Base-by-base conservation (phyloP, 2,329 filamentous ascomycete species). In the Arthrobotrys musiformis region DNA sequence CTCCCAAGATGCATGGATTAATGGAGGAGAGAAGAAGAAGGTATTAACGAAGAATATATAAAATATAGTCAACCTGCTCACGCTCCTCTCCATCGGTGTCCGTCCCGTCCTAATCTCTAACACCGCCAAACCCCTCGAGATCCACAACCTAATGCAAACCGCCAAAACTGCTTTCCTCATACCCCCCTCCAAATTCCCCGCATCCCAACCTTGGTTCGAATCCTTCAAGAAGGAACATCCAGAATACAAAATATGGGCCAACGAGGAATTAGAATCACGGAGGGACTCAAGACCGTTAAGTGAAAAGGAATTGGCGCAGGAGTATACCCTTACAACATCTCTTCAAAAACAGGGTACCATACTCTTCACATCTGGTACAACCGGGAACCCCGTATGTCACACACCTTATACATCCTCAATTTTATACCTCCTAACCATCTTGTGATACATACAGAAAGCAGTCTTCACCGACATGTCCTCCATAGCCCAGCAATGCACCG, bases 341-440 rank as follows among this genome's bases (percentile, higher is more conserved):
- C 4, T 13, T 17, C 3, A 30, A 35, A 1, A 54, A 22, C 66
- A 70, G n/a, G 73, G 73, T 6, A 77, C 50, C 1, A 46, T 77
- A 13, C 44, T 77, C 5, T 77, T 70, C 52, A 77, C 73, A 24
- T 77, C 73, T 4, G 73, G 73, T 7, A 77, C 73, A 5, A 77
- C 73, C 1, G 73, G 73, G 50, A 58, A 35, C 2, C 73, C 73
- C 2, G 73, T 77, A 70, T 19, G 73, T 13, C 8, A 24, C 28
- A 1, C n/a, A 22, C 6, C 42, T 40, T 8, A n/a, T 17, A 6
- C 1, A 52, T 5, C 7, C 44, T 35, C 35, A 15, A 11, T 22
- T 17, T 26, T n/a, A 13, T 30, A 50, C 30, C n/a, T 26, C 17
- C 22, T 58, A 56, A 33, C 15, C 40, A 11, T 46, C 46, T 42